Base-by-base conservation (phyloP, 1,284 basidiomycete species). In the Grifola frondosa region DNA sequence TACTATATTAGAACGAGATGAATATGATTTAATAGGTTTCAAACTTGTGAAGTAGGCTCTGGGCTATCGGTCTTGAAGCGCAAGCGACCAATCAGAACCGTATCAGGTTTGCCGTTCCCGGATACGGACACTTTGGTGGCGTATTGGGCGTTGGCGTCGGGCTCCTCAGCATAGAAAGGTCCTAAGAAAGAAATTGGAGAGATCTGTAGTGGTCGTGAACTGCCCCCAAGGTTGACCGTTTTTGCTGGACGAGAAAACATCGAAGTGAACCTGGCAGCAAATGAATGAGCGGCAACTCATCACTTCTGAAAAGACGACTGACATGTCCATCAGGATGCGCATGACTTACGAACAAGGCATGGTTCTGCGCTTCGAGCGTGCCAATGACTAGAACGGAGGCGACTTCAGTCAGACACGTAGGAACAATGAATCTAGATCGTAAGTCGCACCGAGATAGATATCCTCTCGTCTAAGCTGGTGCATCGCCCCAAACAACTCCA, bases 291-390 rank as follows among this genome's bases (percentile, higher is more conserved):
- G 24, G 24, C 30, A 40, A 34, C 68, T 39, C 49, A 78, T 77
- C 64, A n/a, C n/a, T n/a, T n/a, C n/a, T n/a, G n/a, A n/a, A n/a
- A n/a, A n/a, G n/a, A n/a, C n/a, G n/a, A n/a, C n/a, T n/a, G n/a
- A n/a, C n/a, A n/a, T 80, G 75, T 4, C 81, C 78, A 52, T 85
- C 79, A 0, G 77, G 73, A 61, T 86, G 81, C 47, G 70, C 71
- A 53, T 87, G 83, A 53, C 81, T 83, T 32, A 87, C 81, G 54
- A 85, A 83, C 1, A 84, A 58, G 3, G 75, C 84, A 59, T 86
- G 84, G 48, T 87, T 81, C 0, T 76, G 70, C 2, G 84, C 74
- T 39, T 80, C 75, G 6, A 91, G 67, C 0, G 81, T 77, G 10
- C 86, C 88, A 30, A 86, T 78, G 19, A 90, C 86, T 88, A 40